These are phyloP conservation scores for Kwoniella dejecticola DNA, from an alignment of 768 basidiomycete genomes.

Conservation along the genomic window DNA sequence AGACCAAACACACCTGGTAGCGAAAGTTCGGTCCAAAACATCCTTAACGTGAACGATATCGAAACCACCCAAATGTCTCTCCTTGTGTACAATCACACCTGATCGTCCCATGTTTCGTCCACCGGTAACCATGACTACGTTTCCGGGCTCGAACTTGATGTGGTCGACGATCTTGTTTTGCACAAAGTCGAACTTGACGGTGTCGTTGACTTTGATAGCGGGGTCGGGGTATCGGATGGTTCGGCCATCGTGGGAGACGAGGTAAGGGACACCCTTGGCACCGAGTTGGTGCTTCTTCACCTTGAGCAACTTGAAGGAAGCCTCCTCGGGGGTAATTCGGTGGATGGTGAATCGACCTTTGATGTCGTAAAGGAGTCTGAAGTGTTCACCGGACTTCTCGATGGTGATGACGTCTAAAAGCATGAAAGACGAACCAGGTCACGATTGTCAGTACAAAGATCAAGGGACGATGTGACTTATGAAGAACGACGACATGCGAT, in stretches of 20 bases:
- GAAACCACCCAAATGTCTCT: slow-evolving; percentile 97
- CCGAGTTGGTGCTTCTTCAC: slow-evolving; percentile 91
- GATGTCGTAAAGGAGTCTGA: slow-evolving; percentile 98
- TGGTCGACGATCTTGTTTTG: slow-evolving; percentile 87
- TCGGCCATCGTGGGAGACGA: slow-evolving; percentile 98
- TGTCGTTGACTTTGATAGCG: slow-evolving; percentile 90
- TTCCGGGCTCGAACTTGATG: slow-evolving; percentile 95
- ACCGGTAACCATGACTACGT: slow-evolving; percentile 96
- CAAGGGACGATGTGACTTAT: too few species aligned
- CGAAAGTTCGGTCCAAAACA: slow-evolving; percentile 90
- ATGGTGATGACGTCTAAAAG: slow-evolving; percentile 88
- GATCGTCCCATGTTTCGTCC: slow-evolving; percentile 99
- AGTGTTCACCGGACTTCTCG: slow-evolving; percentile 98
- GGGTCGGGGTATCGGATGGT: slow-evolving; percentile 99
- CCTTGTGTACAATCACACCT: slow-evolving; percentile 92
- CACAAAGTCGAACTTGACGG: slow-evolving; percentile 94
- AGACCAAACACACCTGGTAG: slow-evolving; percentile 72
- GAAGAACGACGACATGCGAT: too few species aligned
- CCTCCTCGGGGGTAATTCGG: slow-evolving; percentile 97
- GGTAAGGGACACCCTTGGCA: slow-evolving; percentile 88
- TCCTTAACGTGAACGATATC: slow-evolving; percentile 99
- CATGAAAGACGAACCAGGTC: neutral
- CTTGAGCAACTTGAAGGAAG: slow-evolving; percentile 86
- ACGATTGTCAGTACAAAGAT: neutral
- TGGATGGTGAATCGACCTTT: slow-evolving; percentile 99